Conservation (phyloP, 306 rosid genomes). For the Gynostemma pentaphyllum region DNA sequence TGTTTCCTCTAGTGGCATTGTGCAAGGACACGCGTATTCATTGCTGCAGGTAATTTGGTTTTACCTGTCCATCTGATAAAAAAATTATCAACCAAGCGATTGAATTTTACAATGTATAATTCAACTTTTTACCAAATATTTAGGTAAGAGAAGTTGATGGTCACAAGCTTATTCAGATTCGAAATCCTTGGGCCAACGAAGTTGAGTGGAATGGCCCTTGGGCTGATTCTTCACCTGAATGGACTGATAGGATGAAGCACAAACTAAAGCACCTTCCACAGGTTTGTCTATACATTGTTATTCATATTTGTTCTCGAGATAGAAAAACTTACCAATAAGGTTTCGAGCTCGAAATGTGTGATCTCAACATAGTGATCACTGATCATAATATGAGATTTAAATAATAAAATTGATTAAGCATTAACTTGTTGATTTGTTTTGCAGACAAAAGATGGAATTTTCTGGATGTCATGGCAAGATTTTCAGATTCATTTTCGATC, state of each 20-base stretch:
- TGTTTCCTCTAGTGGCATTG: conserved; percentile 96
- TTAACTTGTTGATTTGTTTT: not conserved
- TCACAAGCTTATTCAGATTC: conserved; percentile 94
- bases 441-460: conserved; percentile 96
- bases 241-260: conserved; percentile 98
- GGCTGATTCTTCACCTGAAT: conserved; percentile 88
- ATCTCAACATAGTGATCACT: not conserved
- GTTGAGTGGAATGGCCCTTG: conserved; percentile 99
- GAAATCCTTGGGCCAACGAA: conserved; percentile 99
- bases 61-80: not conserved
- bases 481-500: conserved; percentile 98
- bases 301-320: not conserved
- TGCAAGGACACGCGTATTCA: conserved; percentile 98
- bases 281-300: conserved; percentile 26
- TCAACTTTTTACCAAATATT: conserved; percentile 5
- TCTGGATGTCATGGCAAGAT: conserved; percentile 99
- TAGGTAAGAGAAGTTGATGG: conserved; percentile 95
- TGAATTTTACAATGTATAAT: not conserved
- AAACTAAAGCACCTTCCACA: conserved; percentile 84
- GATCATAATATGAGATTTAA: conserved; percentile 9
- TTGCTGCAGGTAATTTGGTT: conserved; percentile 59
- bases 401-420: conserved; percentile 9
- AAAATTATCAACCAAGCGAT: not conserved
- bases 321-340: not conserved
- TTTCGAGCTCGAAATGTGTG: not conserved